Evolutionary conservation across 2,329 filamentous ascomycete species (phyloP).

Genomic region (Sclerotinia minor): DNA sequence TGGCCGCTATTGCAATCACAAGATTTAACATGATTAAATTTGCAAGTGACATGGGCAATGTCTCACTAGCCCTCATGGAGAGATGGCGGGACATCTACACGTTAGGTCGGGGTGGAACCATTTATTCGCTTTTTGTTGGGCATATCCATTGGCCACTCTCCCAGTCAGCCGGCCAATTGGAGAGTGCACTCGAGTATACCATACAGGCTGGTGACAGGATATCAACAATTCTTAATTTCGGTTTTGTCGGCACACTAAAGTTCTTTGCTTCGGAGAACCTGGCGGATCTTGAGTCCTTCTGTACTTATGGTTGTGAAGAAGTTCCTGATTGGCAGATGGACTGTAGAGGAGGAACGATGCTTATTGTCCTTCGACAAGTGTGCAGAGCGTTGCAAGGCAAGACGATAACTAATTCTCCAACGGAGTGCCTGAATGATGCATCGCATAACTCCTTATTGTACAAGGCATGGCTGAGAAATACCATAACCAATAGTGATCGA

Average conservation of each 20-base stretch:
- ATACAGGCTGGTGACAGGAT: slow-evolving; percentile 69
- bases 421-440: slow-evolving; percentile 65
- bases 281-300: slow-evolving; percentile 68
- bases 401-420: slow-evolving; percentile 51
- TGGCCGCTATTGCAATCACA: slow-evolving; percentile 65
- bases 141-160: slow-evolving; percentile 66
- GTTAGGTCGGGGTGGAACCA: slow-evolving; percentile 66
- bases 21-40: slow-evolving; percentile 71
- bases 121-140: slow-evolving; percentile 68
- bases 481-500: slow-evolving; percentile 57
- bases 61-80: slow-evolving; percentile 64
- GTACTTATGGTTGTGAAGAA: slow-evolving; percentile 71
- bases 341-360: slow-evolving; percentile 67
- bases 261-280: slow-evolving; percentile 71
- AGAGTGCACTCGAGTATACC: slow-evolving; percentile 65
- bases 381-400: slow-evolving; percentile 74
- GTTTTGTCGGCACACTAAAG: slow-evolving; percentile 64
- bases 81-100: slow-evolving; percentile 64
- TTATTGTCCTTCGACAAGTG: slow-evolving; percentile 66
- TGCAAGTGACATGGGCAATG: slow-evolving; percentile 63
- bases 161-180: slow-evolving; percentile 59
- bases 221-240: slow-evolving; percentile 70
- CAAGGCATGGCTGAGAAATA: slow-evolving; percentile 57
- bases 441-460: slow-evolving; percentile 60
- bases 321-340: slow-evolving; percentile 71